Conservation (phyloP, 257 asterid species). For the Solanum phureja region DNA sequence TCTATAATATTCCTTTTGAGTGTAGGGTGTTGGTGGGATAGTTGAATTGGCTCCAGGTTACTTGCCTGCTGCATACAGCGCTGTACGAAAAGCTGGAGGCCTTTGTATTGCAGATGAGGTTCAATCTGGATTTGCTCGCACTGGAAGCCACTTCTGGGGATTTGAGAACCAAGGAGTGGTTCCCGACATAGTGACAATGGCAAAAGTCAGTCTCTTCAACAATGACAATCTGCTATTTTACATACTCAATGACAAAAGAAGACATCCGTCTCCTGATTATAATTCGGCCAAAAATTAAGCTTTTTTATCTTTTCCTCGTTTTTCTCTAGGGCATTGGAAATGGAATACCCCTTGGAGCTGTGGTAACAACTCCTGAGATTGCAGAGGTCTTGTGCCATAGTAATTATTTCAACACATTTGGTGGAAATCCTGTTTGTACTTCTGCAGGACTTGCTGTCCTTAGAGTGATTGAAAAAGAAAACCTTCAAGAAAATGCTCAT, state of each 20-base stretch:
- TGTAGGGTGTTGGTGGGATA: slow-evolving; percentile 93
- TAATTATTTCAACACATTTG: slow-evolving; percentile 78
- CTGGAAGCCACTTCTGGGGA: slow-evolving; percentile 93
- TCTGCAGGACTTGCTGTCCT: slow-evolving; percentile 95
- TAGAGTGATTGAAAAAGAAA: slow-evolving; percentile 67
- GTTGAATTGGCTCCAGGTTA: slow-evolving; percentile 97
- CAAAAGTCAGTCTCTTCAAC: slow-evolving; percentile 44
- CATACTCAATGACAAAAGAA: neutral
- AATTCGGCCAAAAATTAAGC: neutral
- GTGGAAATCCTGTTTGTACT: slow-evolving; percentile 90
- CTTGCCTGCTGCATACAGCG: slow-evolving; percentile 64
- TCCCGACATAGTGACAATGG: slow-evolving; percentile 97
- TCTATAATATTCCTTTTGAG: neutral
- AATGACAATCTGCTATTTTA: neutral
- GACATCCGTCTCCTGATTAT: neutral
- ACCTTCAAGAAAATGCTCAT: slow-evolving; percentile 72
- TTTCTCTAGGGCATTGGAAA: slow-evolving; percentile 78
- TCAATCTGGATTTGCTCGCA: slow-evolving; percentile 88
- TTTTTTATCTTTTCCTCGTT: neutral
- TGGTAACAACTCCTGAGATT: slow-evolving; percentile 76
- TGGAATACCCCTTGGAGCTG: slow-evolving; percentile 94
- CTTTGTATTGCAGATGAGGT: slow-evolving; percentile 97
- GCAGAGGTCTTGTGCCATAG: slow-evolving; percentile 60
- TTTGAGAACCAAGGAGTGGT: slow-evolving; percentile 85
- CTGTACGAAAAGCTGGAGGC: slow-evolving; percentile 75